Percentiles rank a stretch among this genome's conserved stretches.
These are phyloP conservation scores for Blastobotrys attinorum DNA, from an alignment of 805 yeast species.

Conservation along the genomic window DNA sequence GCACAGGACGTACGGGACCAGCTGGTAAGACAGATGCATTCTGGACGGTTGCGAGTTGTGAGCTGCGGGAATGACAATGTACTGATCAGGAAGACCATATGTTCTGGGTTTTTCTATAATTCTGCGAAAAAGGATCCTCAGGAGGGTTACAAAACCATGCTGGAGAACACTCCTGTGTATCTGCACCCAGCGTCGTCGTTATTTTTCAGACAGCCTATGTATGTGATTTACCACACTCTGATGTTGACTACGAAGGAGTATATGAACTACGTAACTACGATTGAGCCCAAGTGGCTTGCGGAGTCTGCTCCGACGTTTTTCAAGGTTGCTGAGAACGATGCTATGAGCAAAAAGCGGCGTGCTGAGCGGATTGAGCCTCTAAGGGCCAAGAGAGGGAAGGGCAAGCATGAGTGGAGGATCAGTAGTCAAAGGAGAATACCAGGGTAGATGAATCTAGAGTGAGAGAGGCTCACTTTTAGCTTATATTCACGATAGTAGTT, in stretches of 20 bases:
- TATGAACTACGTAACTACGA: conserved; percentile 67
- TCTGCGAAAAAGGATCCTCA: conserved; percentile 59
- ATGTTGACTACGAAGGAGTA: conserved; percentile 81
- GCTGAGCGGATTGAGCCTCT: conserved; percentile 68
- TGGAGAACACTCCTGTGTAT: conserved; percentile 40
- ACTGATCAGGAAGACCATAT: conserved; percentile 44
- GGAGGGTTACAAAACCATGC: conserved; percentile 36
- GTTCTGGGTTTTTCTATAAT: conserved; percentile 65
- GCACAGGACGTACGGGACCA: conserved; percentile 69
- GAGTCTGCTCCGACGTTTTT: conserved; percentile 76
- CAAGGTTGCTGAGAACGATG: conserved; percentile 47
- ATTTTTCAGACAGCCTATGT: conserved; percentile 66
- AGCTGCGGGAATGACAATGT: conserved; percentile 28
- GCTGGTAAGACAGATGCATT: conserved; percentile 41
- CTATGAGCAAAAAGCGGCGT: conserved; percentile 43
- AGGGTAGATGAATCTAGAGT: neutral
- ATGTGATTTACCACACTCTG: conserved; percentile 73
- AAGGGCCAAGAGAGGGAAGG: conserved; percentile 49
- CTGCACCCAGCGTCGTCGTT: conserved; percentile 84
- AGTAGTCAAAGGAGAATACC: conserved; percentile 33
- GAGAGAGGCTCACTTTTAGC: neutral
- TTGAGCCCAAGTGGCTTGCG: conserved; percentile 62
- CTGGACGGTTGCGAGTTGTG: conserved; percentile 23
- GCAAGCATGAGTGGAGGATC: conserved; percentile 70
- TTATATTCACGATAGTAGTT: too few relatives aligned